phyloP scores from a whole-genome alignment of 75 land plant genomes.

The Cupressus sempervirens region DNA sequence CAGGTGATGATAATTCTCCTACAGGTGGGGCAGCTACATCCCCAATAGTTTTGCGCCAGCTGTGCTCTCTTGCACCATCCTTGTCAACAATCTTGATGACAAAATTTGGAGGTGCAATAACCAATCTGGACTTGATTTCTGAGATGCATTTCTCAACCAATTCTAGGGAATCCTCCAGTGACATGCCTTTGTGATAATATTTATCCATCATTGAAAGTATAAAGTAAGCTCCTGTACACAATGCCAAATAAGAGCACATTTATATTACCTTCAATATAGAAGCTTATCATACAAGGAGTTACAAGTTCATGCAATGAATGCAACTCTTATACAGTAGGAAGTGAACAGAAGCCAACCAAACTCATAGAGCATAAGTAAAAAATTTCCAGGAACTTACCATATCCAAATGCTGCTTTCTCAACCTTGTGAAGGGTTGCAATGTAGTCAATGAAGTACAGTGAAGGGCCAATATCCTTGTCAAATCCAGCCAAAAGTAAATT shows the following conservation, averaged over 20 bases:
- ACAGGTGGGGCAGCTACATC: slow-evolving; percentile 31
- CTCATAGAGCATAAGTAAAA: not conserved
- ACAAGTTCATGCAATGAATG: not conserved
- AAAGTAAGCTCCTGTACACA: slow-evolving; percentile 59
- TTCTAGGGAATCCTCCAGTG: slow-evolving; percentile 74
- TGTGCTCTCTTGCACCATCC: slow-evolving; percentile 83
- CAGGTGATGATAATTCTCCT: slow-evolving; percentile 1
- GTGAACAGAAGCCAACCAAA: not conserved
- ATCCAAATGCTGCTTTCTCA: slow-evolving; percentile 89
- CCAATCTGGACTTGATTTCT: slow-evolving; percentile 77
- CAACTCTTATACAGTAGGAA: not conserved
- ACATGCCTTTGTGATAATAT: slow-evolving; percentile 68
- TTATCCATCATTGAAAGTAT: slow-evolving; percentile 83
- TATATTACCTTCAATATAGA: not conserved
- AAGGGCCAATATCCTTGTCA: slow-evolving; percentile 85
- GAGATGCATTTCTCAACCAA: slow-evolving; percentile 73
- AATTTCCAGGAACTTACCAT: slow-evolving; percentile 36
- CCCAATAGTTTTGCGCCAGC: slow-evolving; percentile 71
- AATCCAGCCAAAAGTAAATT: slow-evolving; percentile 85
- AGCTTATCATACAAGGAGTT: not conserved
- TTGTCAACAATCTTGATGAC: slow-evolving; percentile 95
- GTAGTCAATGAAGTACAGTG: slow-evolving; percentile 87
- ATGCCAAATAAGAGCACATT: not conserved
- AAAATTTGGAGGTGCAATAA: slow-evolving; percentile 87
- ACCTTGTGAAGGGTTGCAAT: slow-evolving; percentile 91